phyloP scores from a whole-genome alignment of 139 green algal species.

The Raphidocelis subcapitata region DNA sequence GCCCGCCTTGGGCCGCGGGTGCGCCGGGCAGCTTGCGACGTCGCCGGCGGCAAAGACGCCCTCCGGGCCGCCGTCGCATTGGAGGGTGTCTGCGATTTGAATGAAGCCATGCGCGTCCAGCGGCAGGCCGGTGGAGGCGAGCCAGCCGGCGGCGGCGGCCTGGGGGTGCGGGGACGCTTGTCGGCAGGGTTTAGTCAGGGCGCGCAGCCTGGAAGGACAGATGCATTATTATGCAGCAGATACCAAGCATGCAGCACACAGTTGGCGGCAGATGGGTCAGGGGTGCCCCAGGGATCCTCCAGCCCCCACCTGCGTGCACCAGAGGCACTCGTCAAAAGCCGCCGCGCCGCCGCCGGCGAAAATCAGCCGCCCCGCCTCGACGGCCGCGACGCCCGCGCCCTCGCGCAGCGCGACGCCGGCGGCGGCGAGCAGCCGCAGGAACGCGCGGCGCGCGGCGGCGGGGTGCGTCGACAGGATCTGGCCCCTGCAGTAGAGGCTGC shows the following conservation, averaged over 20 bases:
- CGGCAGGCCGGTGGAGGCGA: conserved; percentile 60
- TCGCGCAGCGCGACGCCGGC: conserved; percentile 32
- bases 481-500: conserved; percentile 48
- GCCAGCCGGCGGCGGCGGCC: conserved; percentile 71
- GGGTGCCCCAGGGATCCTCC: too few relatives aligned
- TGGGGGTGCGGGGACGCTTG: too few relatives aligned
- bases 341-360: conserved; percentile 35
- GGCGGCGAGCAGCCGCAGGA: conserved; percentile 27
- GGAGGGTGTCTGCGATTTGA: conserved; percentile 71
- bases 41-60: conserved; percentile 95
- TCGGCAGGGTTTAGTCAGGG: too few relatives aligned
- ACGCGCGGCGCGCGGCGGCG: conserved; percentile 28
- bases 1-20: conserved; percentile 95
- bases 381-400: background rate
- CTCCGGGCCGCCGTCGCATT: conserved; percentile 38
- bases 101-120: conserved; percentile 79
- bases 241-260: too few relatives aligned
- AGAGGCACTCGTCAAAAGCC: conserved; percentile 87
- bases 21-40: conserved; percentile 54
- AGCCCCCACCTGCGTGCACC: too few relatives aligned
- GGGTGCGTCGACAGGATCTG: conserved; percentile 37
- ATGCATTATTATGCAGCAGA: too few relatives aligned
- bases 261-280: too few relatives aligned
- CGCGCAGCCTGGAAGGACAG: too few relatives aligned
- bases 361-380: conserved; percentile 40